A percentile compares a stretch with the other conserved stretches of the same genome.
Conservation (phyloP, 202 grass and related monocot genomes). For the Schoenoplectus triqueter region DNA sequence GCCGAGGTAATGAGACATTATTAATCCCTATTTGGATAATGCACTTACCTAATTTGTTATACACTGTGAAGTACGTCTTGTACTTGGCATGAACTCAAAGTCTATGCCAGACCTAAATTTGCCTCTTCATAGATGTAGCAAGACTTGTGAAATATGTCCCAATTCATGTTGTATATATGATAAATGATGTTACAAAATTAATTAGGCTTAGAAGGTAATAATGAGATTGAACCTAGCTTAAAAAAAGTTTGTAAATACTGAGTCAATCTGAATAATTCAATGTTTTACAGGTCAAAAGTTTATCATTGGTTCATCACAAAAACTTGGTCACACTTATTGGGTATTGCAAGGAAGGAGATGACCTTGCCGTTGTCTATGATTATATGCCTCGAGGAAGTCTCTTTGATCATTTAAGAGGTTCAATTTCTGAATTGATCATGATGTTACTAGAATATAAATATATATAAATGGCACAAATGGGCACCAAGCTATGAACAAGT, state of each 20-base stretch:
- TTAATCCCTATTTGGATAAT: not conserved
- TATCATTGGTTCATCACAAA: conserved; percentile 45
- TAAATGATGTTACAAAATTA: no score
- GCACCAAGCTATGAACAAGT: not conserved
- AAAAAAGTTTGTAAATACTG: not conserved
- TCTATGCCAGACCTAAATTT: no score
- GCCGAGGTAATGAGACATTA: conserved; percentile 41
- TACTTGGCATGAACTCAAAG: not conserved
- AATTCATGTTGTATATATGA: no score
- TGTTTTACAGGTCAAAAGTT: conserved; percentile 40
- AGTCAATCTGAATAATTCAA: not conserved
- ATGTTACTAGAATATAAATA: not conserved
- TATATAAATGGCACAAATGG: not conserved
- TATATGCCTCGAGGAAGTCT: conserved; percentile 50
- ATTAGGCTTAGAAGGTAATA: no score
- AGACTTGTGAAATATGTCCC: no score
- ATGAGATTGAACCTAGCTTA: no score
- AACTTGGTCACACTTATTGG: conserved; percentile 47
- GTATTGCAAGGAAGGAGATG: conserved; percentile 45
- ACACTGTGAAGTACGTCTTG: not conserved
- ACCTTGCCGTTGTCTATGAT: conserved; percentile 50
- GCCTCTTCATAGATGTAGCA: no score
- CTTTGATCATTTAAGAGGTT: conserved; percentile 48
- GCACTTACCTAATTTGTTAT: not conserved
- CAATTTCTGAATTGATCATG: not conserved